A percentile compares a stretch with the other conserved stretches of the same genome.
These are phyloP conservation scores for Entomortierella lignicola DNA, from an alignment of 192 early-diverging fungal genomes.

Conservation along the genomic window DNA sequence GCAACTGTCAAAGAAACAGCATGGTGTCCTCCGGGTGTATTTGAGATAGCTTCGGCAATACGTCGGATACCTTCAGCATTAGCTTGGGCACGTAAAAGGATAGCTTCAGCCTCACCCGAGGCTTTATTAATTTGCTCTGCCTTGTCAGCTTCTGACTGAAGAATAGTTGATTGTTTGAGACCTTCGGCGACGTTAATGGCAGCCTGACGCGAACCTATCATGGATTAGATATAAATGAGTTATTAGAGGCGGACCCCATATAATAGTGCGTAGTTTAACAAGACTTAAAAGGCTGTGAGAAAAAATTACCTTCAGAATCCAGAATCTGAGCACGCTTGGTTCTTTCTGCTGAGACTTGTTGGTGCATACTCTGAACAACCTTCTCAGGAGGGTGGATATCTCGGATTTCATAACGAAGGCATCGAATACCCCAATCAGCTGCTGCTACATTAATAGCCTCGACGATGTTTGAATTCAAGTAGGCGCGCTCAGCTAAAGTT, in stretches of 20 bases:
- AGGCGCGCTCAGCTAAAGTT: conserved; percentile 93
- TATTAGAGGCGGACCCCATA: too few relatives aligned
- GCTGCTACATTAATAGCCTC: conserved; percentile 95
- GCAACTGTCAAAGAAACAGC: conserved; percentile 92
- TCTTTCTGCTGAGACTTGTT: conserved; percentile 96
- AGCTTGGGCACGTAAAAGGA: conserved; percentile 84
- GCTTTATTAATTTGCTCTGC: conserved; percentile 92
- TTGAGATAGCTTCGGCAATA: conserved; percentile 81
- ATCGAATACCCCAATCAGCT: conserved; percentile 95
- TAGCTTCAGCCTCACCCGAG: conserved; percentile 89
- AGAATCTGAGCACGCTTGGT: conserved; percentile 96
- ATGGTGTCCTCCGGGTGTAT: conserved; percentile 72
- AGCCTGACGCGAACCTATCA: conserved; percentile 79
- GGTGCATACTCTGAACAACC: conserved; percentile 97
- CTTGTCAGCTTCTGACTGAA: conserved; percentile 94
- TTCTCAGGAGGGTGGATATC: conserved; percentile 96
- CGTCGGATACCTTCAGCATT: conserved; percentile 82
- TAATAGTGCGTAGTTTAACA: too few relatives aligned
- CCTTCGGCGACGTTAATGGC: conserved; percentile 99
- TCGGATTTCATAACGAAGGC: conserved; percentile 94
- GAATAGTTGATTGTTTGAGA: conserved; percentile 87
- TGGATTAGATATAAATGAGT: background rate
- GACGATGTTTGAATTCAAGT: conserved; percentile 94
- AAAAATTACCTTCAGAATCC: conserved; percentile 79
- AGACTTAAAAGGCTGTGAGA: too few relatives aligned